Percentiles rank a stretch among this genome's conserved stretches.
These are phyloP conservation scores for Xylariaceae sp. DNA, from an alignment of 2,329 filamentous ascomycete species.

Conservation along the genomic window DNA sequence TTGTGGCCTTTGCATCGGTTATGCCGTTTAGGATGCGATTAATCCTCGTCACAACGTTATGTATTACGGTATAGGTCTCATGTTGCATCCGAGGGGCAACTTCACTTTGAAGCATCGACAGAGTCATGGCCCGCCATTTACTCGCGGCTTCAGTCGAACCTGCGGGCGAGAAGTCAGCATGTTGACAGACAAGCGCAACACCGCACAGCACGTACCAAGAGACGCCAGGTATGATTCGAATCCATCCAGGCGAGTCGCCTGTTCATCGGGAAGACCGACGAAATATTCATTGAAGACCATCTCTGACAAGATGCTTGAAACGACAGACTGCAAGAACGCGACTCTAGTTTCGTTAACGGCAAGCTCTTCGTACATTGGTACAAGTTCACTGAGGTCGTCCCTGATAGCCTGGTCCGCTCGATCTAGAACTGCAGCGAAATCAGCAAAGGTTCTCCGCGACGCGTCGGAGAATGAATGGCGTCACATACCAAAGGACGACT, in stretches of 20 bases:
- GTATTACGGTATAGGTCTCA: constrained; percentile 40
- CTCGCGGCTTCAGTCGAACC: constrained; percentile 51
- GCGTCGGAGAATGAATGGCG: background rate
- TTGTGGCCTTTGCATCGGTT: constrained; percentile 37
- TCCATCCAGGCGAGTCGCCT: constrained; percentile 45
- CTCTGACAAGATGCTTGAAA: constrained; percentile 55
- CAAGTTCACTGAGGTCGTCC: constrained; percentile 35
- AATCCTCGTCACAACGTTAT: constrained; percentile 41
- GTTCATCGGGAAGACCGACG: constrained; percentile 53
- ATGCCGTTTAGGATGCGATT: constrained; percentile 47
- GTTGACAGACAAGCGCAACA: constrained; percentile 9
- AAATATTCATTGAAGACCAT: constrained; percentile 58
- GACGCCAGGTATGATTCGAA: constrained; percentile 42
- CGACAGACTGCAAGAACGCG: constrained; percentile 56
- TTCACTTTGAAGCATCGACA: constrained; percentile 53
- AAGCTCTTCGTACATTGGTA: constrained; percentile 54
- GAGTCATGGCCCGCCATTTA: constrained; percentile 61
- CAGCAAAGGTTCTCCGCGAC: background rate
- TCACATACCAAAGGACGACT: constrained; percentile 49
- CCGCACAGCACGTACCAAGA: constrained; percentile 32
- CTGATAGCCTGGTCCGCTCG: constrained; percentile 38
- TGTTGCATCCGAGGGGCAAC: constrained; percentile 41
- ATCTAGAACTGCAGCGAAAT: constrained; percentile 37
- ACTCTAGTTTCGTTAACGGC: constrained; percentile 48
- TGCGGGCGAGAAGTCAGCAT: constrained; percentile 25